These are phyloP conservation scores for Brettanomyces sp. DNA, from an alignment of 805 yeast species.

Conservation along the genomic window DNA sequence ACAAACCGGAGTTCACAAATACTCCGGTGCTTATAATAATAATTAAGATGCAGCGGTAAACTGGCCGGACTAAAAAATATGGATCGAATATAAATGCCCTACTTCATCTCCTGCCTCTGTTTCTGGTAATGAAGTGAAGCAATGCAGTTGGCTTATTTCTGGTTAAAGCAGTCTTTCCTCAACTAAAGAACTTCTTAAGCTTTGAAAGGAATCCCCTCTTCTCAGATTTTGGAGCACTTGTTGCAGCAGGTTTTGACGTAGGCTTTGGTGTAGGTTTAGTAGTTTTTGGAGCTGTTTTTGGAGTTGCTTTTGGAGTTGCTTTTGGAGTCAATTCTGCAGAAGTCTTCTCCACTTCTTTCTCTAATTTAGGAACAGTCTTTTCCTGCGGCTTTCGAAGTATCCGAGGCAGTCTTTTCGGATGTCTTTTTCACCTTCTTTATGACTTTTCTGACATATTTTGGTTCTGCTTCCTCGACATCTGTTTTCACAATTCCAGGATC, in stretches of 20 bases:
- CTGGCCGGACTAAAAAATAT: neutral
- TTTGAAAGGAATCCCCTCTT: conserved; percentile 29
- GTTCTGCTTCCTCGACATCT: conserved; percentile 2
- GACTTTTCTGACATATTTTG: conserved; percentile 25
- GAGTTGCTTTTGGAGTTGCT: too few relatives aligned
- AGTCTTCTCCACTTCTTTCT: too few relatives aligned
- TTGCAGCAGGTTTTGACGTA: neutral
- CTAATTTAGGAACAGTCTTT: neutral
- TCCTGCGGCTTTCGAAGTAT: neutral
- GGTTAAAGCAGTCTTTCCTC: conserved; percentile 2
- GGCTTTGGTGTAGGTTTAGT: conserved; percentile 2
- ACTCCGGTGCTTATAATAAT: too few relatives aligned
- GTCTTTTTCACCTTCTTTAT: conserved; percentile 22
- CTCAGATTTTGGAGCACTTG: conserved; percentile 2
- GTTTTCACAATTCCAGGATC: neutral
- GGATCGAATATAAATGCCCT: neutral
- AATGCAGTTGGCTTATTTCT: too few relatives aligned
- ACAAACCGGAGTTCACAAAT: too few relatives aligned
- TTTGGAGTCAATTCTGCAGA: too few relatives aligned
- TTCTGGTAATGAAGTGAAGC: neutral
- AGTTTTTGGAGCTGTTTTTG: conserved; percentile 2
- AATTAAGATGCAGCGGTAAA: too few relatives aligned
- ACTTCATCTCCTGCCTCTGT: neutral
- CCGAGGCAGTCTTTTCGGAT: conserved; percentile 4
- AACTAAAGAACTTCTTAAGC: conserved; percentile 31